Evolutionary conservation across 2,329 filamentous ascomycete genomes (phyloP).

Genomic region (Botrytis cinerea): DNA sequence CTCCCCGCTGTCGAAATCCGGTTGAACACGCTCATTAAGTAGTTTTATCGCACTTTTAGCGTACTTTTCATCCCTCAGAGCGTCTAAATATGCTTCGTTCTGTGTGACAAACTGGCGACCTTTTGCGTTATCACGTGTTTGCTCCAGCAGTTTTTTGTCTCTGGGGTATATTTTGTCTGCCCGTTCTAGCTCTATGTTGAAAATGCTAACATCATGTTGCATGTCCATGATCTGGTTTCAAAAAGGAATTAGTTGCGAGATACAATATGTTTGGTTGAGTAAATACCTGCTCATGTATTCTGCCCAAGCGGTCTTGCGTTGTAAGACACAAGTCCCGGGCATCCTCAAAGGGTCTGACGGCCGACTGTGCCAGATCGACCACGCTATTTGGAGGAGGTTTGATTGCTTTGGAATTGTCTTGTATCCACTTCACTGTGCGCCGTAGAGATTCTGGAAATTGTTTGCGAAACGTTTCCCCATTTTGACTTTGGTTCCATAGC

Average conservation of each 20-base stretch:
- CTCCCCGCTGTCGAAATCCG: neutral
- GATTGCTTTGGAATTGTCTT: neutral
- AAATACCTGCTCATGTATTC: neutral
- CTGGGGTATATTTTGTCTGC: neutral
- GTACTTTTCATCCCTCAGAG: neutral
- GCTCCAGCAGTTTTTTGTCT: neutral
- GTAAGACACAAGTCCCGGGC: neutral
- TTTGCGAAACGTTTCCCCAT: neutral
- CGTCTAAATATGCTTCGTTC: neutral
- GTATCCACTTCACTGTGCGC: neutral
- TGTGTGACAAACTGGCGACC: neutral
- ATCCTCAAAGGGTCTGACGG: neutral
- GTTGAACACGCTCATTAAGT: neutral
- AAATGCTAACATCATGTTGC: neutral
- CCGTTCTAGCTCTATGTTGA: neutral
- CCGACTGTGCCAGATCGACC: neutral
- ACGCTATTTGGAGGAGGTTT: neutral
- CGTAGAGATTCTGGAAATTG: neutral
- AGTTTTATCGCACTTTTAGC: neutral
- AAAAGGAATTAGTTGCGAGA: neutral
- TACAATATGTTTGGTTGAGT: neutral
- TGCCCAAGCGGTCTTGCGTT: neutral
- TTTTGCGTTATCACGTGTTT: neutral
- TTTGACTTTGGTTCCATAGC: neutral
- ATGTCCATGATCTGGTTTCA: neutral